Base-by-base conservation (phyloP, 176 grass and related monocot genomes). In the Musa acuminata region DNA sequence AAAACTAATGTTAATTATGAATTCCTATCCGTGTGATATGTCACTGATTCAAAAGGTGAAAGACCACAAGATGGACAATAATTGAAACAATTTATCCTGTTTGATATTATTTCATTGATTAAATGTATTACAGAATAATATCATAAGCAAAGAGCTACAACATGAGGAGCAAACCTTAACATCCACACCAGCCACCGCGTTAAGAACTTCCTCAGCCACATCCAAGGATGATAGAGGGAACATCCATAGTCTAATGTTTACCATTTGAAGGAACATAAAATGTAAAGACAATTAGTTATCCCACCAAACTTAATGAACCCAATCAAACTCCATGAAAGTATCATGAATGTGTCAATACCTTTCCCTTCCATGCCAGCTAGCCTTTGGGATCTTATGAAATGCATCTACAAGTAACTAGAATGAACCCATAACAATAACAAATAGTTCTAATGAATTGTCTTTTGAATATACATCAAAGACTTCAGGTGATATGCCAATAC, bases 351-450 rank as follows among this genome's bases (percentile, higher is more conserved):
- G 51, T 53, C 69, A 26, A 23, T 52, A 96, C 93, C 87, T 97
- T 83, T 97, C 90, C 80, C 73, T 87, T 19, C 52, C 71, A 85
- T 85, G 88, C 94, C 94, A 97, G 22, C 53, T 89, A 75, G 94
- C 90, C 84, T 67, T 89, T 2, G 90, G 90, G 35, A 90, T 90
- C 72, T 87, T 93, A 81, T 49, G 94, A 83, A 90, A 87, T 60
- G 90, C 83, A 60, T 89, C 84, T 75, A 97, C 82, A 13, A 97
- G 71, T 83, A 88, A 74, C 94, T 97, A 79, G 27, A 53, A 85
- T 81, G 76, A 73, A 72, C 72, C 24, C 54, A 25, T 49, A 70
- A 26, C 73, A 26, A 59, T 81, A 52, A 75, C n/a, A 71, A 73
- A 81, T 71, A 72, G 76, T 26, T 26, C 26, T 26, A 26, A 26